Evolutionary conservation across 257 asterid genomes (phyloP), one percentile per base, ranked within the genome.

Genomic region (Nyctanthes arbortristis): DNA sequence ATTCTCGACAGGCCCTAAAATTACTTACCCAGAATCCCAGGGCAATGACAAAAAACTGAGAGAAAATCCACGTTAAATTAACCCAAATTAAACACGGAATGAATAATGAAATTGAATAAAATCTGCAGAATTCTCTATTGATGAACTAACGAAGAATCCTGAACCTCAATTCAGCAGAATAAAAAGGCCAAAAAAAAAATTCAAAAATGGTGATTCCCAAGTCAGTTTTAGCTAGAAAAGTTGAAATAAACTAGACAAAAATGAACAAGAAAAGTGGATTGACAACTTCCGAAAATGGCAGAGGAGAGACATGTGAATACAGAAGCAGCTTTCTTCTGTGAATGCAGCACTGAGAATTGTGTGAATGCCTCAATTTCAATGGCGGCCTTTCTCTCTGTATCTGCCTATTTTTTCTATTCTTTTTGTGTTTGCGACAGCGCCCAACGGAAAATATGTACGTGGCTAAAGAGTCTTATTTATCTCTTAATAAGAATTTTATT

Each of bases 301-400:
- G 39, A 16, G 29, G 64, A 25, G 16, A 55, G 25, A 45, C 25
- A n/a, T 5, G 3, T 22, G 58, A 22, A 49, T 2, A 22, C 58
- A 49, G 30, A 49, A 1, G 9, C 2, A 49, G 7, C 55, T 35
- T 33, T 57, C 18, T 24, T 66, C 30, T 29, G 5, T 39, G 27
- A 33, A 58, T 32, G 65, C 22, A 22, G 14, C 20, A 43, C 52
- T 70, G 47, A 5, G 18, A 64, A 57, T 31, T 29, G 54, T 45
- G 75, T 9, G 77, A 73, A 61, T 70, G 72, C 78, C 71, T 65
- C 55, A 20, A 69, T 47, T 76, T 75, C 79, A 80, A 80, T 77
- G 92, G 87, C 77, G 79, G 6, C 9, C 28, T 9, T 12, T 52
- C 30, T 52, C 56, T 47, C 58, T 49, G 28, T 47, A 9, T 47